Evolutionary conservation across 2,329 filamentous ascomycete genomes (phyloP), one percentile per base, ranked within the genome.

Genomic region (Colletotrichum acutatum): DNA sequence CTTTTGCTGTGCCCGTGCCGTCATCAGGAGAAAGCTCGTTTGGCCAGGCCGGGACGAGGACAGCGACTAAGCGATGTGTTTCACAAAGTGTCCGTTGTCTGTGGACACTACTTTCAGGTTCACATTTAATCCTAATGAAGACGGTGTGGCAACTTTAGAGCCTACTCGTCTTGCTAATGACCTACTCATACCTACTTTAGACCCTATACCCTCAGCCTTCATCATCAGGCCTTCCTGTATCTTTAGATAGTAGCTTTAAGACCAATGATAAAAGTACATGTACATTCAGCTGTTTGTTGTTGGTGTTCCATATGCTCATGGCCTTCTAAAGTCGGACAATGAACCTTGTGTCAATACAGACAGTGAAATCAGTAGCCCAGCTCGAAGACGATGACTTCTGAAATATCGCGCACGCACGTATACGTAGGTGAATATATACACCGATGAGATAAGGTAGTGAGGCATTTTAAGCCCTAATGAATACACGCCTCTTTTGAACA

Each of bases 21-120:
- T 90, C 49, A 78, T 77, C 75, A 82, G 81, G 14, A 81, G 82
- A 53, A 82, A 88, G 53, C 83, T 90, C 2, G 80, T 89, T 77
- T 75, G 88, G 83, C 80, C 86, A 9, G 72, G 69, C 12, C 60
- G 72, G 4, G 72, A 74, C 32, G 72, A 74, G 32, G 69, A 74
- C 85, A 73, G 60, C 49, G 60, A 73, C 26, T 73, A 46, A 53
- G n/a, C 9, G 2, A 5, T 1, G 19, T 1, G 30, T 1, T 22
- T 19, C 5, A 26, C 6, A 3, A 19, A 42, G 42, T 30, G 9
- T 8, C 24, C 30, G 3, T 26, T 7, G 19, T 8, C 24, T 0
- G 19, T 2, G 9, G 4, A 1, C 24, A 42, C 5, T 14, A 4
- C 0, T 2, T 26, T 7, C 7, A 12, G 8, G 4, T 16, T n/a